A percentile compares a stretch with the other conserved stretches of the same genome.
Evolutionary conservation across 768 basidiomycete genomes (phyloP).

Genomic region (Nidula microcarpa): DNA sequence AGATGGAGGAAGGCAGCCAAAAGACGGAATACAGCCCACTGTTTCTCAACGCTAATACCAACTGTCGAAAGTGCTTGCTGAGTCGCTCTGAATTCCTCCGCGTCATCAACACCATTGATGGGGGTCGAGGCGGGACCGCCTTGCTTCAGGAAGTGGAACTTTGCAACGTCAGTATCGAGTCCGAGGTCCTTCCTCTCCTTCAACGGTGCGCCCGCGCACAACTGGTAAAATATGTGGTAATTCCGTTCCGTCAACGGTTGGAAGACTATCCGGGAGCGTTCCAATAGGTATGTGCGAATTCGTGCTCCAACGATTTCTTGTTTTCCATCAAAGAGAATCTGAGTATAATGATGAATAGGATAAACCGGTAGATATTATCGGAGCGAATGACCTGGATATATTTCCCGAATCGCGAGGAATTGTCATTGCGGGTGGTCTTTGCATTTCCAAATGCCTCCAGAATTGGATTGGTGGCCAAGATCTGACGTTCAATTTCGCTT

Average conservation of each 20-base stretch:
- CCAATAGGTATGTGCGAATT: constrained; percentile 97
- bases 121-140: constrained; percentile 86
- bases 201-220: constrained; percentile 93
- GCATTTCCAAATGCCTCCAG: constrained; percentile 99
- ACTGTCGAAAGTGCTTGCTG: constrained; percentile 96
- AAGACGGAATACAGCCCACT: constrained; percentile 96
- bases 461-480: constrained; percentile 98
- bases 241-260: constrained; percentile 97
- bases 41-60: constrained; percentile 95
- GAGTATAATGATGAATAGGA: constrained; percentile 6
- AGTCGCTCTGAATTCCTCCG: constrained; percentile 90
- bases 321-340: constrained; percentile 96
- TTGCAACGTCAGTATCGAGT: constrained; percentile 77
- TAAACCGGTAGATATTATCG: too few relatives aligned
- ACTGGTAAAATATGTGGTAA: constrained; percentile 99
- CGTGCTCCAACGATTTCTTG: constrained; percentile 98
- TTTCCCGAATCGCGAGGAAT: constrained; percentile 98
- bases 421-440: constrained; percentile 98
- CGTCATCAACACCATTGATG: constrained; percentile 92
- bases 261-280: constrained; percentile 96
- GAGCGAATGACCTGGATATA: constrained; percentile 81
- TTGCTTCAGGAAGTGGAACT: constrained; percentile 91
- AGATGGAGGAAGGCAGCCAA: constrained; percentile 92
- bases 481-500: constrained; percentile 95
- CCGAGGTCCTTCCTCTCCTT: constrained; percentile 96